Evolutionary conservation across 768 basidiomycete genomes (phyloP).

Genomic region (Macrolepiota albuminosa): DNA sequence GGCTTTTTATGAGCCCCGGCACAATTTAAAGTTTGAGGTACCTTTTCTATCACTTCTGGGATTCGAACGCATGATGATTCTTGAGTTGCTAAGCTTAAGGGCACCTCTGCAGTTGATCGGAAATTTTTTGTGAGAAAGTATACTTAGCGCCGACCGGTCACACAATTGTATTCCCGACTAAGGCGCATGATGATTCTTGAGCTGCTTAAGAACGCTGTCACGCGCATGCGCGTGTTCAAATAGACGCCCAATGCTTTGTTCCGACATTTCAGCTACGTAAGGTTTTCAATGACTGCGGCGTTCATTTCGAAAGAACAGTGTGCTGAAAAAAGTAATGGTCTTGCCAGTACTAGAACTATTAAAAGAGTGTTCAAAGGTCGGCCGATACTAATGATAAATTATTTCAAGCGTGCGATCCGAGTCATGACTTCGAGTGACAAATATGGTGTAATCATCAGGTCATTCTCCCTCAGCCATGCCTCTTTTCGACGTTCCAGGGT

Average conservation of each 20-base stretch:
- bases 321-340: neutral
- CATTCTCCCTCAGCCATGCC: slow-evolving; percentile 27
- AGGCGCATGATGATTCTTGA: neutral
- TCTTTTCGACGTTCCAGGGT: slow-evolving; percentile 67
- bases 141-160: too few species aligned
- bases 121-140: too few species aligned
- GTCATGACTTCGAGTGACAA: neutral
- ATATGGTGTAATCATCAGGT: slow-evolving; percentile 7
- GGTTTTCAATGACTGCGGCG: neutral
- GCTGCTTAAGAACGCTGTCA: neutral
- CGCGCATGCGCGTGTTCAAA: slow-evolving; percentile 1
- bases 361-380: neutral
- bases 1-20: neutral
- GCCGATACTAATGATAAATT: neutral
- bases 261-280: neutral
- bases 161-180: too few species aligned
- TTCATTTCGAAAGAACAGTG: neutral
- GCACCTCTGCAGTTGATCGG: too few species aligned
- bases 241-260: neutral
- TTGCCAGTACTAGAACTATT: too few species aligned
- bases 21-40: neutral
- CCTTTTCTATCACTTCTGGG: neutral
- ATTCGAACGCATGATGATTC: neutral
- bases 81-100: neutral
- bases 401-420: neutral